Percentiles rank a stretch among this genome's conserved stretches.
phyloP scores from a whole-genome alignment of 1,139 yeast genomes.

The Candida pseudoviswanathii region DNA sequence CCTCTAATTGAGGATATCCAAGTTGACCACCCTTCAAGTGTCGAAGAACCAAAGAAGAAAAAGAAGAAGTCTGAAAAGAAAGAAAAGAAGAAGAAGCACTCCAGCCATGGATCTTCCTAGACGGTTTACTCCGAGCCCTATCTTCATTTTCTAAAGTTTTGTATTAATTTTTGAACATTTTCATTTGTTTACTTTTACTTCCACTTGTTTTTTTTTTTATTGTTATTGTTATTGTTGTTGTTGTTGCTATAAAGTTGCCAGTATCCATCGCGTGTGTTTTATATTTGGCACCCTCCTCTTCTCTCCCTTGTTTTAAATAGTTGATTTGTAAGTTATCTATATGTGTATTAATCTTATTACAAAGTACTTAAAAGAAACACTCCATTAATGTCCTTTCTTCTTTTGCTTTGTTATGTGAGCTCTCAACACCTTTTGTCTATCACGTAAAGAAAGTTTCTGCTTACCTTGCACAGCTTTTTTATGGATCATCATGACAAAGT shows the following conservation, averaged over 20 bases:
- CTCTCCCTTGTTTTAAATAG: neutral
- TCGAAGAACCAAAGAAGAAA: conserved; percentile 12
- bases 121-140: neutral
- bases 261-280: neutral
- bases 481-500: conserved; percentile 97
- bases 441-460: conserved; percentile 84
- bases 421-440: conserved; percentile 80
- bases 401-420: conserved; percentile 90
- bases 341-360: conserved; percentile 2
- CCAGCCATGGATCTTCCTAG: conserved; percentile 6
- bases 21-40: conserved; percentile 4
- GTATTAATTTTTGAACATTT: conserved; percentile 5
- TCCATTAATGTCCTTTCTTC: conserved; percentile 64
- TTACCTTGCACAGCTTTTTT: conserved; percentile 93
- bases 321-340: conserved; percentile 1
- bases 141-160: conserved; percentile 1
- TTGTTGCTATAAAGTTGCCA: neutral
- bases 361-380: neutral
- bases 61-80: conserved; percentile 19
- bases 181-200: neutral
- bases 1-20: conserved; percentile 4
- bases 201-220: neutral
- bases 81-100: conserved; percentile 23
- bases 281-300: neutral
- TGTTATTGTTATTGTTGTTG: conserved; percentile 2